These are phyloP conservation scores for Yamadazyma paraphyllophila DNA, from an alignment of 805 yeast species.

Conservation along the genomic window DNA sequence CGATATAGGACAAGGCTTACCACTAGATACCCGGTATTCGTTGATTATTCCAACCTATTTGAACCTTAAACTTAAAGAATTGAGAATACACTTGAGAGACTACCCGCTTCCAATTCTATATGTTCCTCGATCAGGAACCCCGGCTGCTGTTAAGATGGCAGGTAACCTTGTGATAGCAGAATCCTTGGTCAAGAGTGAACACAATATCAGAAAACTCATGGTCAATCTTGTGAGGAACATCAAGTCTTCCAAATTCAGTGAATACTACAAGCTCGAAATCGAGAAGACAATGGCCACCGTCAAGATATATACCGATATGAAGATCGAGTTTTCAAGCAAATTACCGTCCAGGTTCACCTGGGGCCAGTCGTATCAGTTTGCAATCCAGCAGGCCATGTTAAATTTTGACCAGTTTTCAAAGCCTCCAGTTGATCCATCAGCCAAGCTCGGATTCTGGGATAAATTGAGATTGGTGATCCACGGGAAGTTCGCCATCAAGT, in stretches of 20 bases:
- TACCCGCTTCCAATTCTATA: conserved; percentile 81
- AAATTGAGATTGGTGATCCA: conserved; percentile 75
- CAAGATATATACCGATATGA: conserved; percentile 64
- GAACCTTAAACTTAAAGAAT: conserved; percentile 56
- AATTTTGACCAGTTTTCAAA: conserved; percentile 82
- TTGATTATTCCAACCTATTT: conserved; percentile 63
- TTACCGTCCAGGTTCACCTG: conserved; percentile 69
- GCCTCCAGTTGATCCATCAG: conserved; percentile 86
- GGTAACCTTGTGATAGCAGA: conserved; percentile 76
- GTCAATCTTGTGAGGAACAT: conserved; percentile 9
- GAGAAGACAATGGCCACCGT: conserved; percentile 76
- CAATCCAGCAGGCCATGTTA: conserved; percentile 74
- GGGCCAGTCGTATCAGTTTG: conserved; percentile 85
- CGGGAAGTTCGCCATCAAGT: conserved; percentile 56
- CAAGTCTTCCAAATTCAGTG: conserved; percentile 1
- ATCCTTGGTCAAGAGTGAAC: conserved; percentile 47
- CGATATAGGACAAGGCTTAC: conserved; percentile 80
- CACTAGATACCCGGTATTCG: conserved; percentile 65
- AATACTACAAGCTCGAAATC: conserved; percentile 56
- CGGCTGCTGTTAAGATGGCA: conserved; percentile 27
- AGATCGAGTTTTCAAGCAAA: conserved; percentile 52
- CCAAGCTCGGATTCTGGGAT: conserved; percentile 90
- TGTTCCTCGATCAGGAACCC: conserved; percentile 31
- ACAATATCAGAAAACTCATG: conserved; percentile 65
- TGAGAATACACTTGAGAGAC: conserved; percentile 73